Evolutionary conservation across 164 flowering plant genomes (phyloP).

Genomic region (Litsea cubeba): DNA sequence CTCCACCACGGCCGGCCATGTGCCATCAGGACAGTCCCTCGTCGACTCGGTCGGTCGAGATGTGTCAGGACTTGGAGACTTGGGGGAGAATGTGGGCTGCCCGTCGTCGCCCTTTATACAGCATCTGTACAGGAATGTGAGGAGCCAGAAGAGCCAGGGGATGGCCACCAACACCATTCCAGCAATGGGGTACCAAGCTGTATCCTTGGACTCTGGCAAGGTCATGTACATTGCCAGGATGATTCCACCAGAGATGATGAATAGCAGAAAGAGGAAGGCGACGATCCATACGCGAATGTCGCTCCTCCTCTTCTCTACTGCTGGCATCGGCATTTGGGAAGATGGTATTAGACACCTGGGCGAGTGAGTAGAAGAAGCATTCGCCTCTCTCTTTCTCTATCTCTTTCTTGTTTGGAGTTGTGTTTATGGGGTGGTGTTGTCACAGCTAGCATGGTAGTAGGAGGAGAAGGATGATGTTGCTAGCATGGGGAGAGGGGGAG

Average conservation of each 20-base stretch:
- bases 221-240: background rate
- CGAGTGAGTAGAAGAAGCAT: background rate
- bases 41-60: too few relatives aligned
- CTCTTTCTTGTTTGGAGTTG: background rate
- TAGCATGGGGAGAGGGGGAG: background rate
- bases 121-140: conserved; percentile 6
- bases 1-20: background rate
- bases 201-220: background rate
- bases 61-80: too few relatives aligned
- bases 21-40: background rate
- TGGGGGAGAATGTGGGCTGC: background rate
- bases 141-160: conserved; percentile 4
- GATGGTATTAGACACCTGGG: background rate
- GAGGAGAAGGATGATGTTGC: background rate
- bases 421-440: background rate
- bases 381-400: background rate
- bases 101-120: conserved; percentile 2
- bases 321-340: background rate
- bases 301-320: background rate
- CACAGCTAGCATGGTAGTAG: background rate
- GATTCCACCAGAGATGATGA: background rate
- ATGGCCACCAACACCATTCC: conserved; percentile 3
- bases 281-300: conserved; percentile 6
- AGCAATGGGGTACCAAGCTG: background rate
- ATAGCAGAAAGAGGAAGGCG: conserved; percentile 2